Conservation (phyloP, 2,329 filamentous ascomycete species). For the Cytospora schulzeri region DNA sequence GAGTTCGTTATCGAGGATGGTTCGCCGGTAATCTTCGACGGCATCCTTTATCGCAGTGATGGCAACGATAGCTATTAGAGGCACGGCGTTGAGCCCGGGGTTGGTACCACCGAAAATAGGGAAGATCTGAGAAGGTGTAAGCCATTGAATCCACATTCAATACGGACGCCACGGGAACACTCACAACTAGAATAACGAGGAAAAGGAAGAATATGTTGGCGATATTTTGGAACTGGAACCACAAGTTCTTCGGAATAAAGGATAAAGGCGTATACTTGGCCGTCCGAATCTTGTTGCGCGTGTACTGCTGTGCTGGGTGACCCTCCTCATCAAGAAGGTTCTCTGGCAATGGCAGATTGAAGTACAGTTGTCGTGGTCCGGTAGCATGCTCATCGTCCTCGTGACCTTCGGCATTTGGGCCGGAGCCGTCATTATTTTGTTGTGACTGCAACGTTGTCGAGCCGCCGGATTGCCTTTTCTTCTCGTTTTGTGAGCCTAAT, state of each 20-base stretch:
- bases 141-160: not conserved
- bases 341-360: conserved; percentile 80
- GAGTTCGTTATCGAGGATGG: conserved; percentile 85
- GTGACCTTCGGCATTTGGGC: conserved; percentile 39
- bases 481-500: conserved; percentile 65
- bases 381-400: conserved; percentile 39
- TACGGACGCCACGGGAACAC: conserved; percentile 37
- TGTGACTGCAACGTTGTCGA: conserved; percentile 34
- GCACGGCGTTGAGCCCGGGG: conserved; percentile 85
- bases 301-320: conserved; percentile 67
- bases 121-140: conserved; percentile 70
- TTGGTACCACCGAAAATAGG: conserved; percentile 92
- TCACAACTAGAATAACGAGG: conserved; percentile 89
- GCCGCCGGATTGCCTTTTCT: conserved; percentile 59
- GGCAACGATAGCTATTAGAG: conserved; percentile 86
- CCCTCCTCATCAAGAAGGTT: conserved; percentile 81
- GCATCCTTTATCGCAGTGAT: conserved; percentile 93
- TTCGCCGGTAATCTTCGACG: conserved; percentile 92
- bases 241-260: conserved; percentile 95
- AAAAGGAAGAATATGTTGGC: conserved; percentile 99
- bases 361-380: conserved; percentile 68
- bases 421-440: conserved; percentile 35
- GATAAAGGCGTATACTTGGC: conserved; percentile 96
- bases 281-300: conserved; percentile 95
- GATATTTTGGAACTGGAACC: conserved; percentile 97